Evolutionary conservation across 306 rosid species (phyloP).

Genomic region (Fragaria iinumae): DNA sequence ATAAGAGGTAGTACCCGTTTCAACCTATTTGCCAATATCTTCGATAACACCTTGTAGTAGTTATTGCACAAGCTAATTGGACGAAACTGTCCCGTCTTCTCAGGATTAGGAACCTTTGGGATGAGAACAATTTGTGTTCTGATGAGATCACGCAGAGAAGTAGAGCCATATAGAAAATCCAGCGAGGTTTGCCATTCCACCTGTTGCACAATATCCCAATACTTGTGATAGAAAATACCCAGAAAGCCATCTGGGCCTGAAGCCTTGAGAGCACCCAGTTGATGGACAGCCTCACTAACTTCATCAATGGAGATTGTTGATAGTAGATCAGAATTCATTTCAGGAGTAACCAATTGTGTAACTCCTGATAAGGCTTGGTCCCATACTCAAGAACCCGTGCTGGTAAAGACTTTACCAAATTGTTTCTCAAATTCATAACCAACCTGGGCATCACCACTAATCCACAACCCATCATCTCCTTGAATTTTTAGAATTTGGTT

Average conservation of each 20-base stretch:
- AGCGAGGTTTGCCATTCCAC: not conserved
- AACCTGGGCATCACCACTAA: too few relatives aligned
- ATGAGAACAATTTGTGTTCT: not conserved
- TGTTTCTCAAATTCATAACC: too few relatives aligned
- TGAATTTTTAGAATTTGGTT: not conserved
- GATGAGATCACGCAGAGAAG: not conserved
- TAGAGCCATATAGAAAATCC: not conserved
- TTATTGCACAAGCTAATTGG: not conserved
- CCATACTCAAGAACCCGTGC: too few relatives aligned
- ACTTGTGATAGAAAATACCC: not conserved
- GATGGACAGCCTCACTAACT: not conserved
- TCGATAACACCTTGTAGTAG: not conserved
- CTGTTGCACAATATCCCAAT: not conserved
- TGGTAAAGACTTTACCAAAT: too few relatives aligned
- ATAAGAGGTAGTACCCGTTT: not conserved
- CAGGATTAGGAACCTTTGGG: not conserved
- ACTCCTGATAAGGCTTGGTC: too few relatives aligned
- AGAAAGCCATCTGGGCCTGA: not conserved
- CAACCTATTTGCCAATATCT: not conserved
- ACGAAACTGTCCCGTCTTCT: not conserved
- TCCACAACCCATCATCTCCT: too few relatives aligned
- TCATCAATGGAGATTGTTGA: not conserved
- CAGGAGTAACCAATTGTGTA: too few relatives aligned
- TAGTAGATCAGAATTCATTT: not conserved
- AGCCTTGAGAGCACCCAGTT: not conserved